These are phyloP conservation scores for Dentipellis sp. DNA, from an alignment of 768 basidiomycete genomes.

Conservation along the genomic window DNA sequence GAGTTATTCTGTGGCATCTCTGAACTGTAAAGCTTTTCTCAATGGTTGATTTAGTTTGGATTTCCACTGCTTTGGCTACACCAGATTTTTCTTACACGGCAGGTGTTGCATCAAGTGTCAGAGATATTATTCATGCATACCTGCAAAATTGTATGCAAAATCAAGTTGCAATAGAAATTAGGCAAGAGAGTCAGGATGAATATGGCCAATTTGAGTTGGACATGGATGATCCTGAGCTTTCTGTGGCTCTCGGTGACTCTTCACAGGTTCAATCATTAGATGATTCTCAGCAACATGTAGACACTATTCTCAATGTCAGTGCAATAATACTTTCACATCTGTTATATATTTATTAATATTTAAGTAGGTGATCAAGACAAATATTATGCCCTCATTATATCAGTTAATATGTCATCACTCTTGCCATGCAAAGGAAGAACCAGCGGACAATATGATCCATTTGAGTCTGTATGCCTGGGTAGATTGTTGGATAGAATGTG, in stretches of 20 bases:
- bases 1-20: background rate
- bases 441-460: background rate
- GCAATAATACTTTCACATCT: background rate
- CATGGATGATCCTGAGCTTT: constrained; percentile 49
- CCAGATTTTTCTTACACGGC: background rate
- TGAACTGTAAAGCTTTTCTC: background rate
- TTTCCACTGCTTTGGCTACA: background rate
- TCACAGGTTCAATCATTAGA: background rate
- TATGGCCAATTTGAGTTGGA: constrained; percentile 54
- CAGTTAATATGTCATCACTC: background rate
- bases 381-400: too few species aligned
- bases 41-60: background rate
- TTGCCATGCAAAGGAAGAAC: background rate
- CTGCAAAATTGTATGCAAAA: background rate
- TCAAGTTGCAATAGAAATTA: constrained; percentile 26
- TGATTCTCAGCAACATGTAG: background rate
- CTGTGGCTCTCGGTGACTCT: constrained; percentile 33
- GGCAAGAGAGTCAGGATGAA: constrained; percentile 73
- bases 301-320: background rate
- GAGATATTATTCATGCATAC: background rate
- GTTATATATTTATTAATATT: background rate
- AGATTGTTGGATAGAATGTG: background rate
- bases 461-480: background rate
- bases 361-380: background rate
- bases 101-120: background rate